A percentile compares a stretch with the other conserved stretches of the same genome.
phyloP scores from a whole-genome alignment of 208 protist genomes.

The Leishmania arabica region DNA sequence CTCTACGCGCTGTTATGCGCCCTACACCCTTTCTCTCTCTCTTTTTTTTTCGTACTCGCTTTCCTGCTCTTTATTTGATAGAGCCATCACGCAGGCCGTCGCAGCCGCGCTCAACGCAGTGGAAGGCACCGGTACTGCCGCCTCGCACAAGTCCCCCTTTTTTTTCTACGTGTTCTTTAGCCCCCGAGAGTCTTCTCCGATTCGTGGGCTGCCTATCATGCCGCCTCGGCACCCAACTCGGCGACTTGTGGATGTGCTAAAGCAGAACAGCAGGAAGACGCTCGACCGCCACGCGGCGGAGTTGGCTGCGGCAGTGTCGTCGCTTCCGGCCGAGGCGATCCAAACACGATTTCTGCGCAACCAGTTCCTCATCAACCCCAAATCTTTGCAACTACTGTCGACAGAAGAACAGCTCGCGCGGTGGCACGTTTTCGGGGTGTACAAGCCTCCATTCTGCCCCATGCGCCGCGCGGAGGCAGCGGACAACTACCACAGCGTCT shows the following conservation, averaged over 20 bases:
- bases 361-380: conserved; percentile 77
- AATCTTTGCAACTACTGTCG: conserved; percentile 53
- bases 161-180: neutral
- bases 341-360: conserved; percentile 85
- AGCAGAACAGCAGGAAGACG: conserved; percentile 56
- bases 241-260: conserved; percentile 77
- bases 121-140: neutral
- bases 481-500: conserved; percentile 82
- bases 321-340: conserved; percentile 54
- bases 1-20: neutral
- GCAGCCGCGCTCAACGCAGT: neutral
- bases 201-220: conserved; percentile 30
- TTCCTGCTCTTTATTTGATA: neutral
- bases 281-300: conserved; percentile 66
- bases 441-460: conserved; percentile 90
- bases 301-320: conserved; percentile 43
- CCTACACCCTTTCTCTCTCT: neutral
- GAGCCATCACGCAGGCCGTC: neutral
- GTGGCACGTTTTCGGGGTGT: conserved; percentile 72
- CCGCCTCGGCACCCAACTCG: conserved; percentile 50
- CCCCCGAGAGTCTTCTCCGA: neutral
- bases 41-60: neutral
- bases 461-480: conserved; percentile 70
- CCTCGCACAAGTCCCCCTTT: neutral
- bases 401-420: conserved; percentile 40